phyloP scores from a whole-genome alignment of 108 stramenopile species.

The Discostella pseudostelligera region DNA sequence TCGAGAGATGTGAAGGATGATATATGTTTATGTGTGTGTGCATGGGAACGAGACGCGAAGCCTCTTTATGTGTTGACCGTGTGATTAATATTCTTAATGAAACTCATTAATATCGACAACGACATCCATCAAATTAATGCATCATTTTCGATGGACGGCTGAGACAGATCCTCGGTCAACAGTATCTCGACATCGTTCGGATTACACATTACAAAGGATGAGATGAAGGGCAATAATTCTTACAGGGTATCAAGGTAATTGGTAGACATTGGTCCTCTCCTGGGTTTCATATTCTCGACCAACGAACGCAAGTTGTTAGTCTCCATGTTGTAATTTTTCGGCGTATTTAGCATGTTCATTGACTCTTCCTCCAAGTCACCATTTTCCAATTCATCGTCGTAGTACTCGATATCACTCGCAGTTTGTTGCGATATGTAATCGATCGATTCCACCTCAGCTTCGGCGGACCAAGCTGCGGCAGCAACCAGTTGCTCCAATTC shows the following conservation, averaged over 20 bases:
- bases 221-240: too few species aligned
- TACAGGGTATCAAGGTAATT: constrained; percentile 7
- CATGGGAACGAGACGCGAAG: not conserved
- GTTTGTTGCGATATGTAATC: too few species aligned
- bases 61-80: not conserved
- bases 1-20: constrained; percentile 8
- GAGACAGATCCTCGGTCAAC: too few species aligned
- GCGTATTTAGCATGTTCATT: not conserved
- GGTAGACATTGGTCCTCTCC: not conserved
- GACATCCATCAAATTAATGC: too few species aligned
- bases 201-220: too few species aligned
- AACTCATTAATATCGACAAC: too few species aligned
- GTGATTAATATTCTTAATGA: not conserved
- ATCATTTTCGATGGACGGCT: too few species aligned
- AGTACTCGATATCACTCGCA: not conserved
- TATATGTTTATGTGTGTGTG: constrained; percentile 2
- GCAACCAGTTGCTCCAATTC: too few species aligned
- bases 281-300: not conserved
- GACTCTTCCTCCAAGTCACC: not conserved
- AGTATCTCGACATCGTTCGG: too few species aligned
- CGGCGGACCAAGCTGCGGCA: too few species aligned
- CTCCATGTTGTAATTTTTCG: not conserved
- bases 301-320: constrained; percentile 4
- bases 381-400: not conserved
- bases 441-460: too few species aligned